These are phyloP conservation scores for Misopates orontium DNA, from an alignment of 257 asterid species.

Conservation along the genomic window DNA sequence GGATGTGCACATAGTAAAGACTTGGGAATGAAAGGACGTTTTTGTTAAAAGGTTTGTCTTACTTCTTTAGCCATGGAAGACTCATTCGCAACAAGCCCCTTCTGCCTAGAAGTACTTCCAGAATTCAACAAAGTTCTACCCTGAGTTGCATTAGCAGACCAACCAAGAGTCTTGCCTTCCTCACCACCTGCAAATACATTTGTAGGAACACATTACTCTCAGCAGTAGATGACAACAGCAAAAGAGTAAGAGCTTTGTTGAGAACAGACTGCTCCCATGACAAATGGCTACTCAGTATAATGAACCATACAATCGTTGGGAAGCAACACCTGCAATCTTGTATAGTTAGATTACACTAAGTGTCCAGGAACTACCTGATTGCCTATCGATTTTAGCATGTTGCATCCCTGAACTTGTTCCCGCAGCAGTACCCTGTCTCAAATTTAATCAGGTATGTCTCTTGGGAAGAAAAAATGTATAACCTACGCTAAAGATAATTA, in stretches of 20 bases:
- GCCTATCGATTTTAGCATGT: slow-evolving; percentile 56
- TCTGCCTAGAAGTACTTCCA: slow-evolving; percentile 49
- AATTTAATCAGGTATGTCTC: slow-evolving; percentile 23
- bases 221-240: neutral
- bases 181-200: slow-evolving; percentile 60
- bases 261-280: no score
- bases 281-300: no score
- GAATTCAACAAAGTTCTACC: slow-evolving; percentile 54
- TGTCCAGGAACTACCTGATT: slow-evolving; percentile 46
- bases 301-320: no score
- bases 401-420: slow-evolving; percentile 77
- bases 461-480: slow-evolving; percentile 23
- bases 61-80: slow-evolving; percentile 57
- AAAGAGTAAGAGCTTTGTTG: no score
- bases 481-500: slow-evolving; percentile 37
- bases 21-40: neutral
- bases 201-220: slow-evolving; percentile 6
- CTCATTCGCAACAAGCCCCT: slow-evolving; percentile 52
- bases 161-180: slow-evolving; percentile 41
- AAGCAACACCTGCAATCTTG: no score
- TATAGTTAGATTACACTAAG: neutral
- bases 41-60: slow-evolving; percentile 3
- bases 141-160: slow-evolving; percentile 44
- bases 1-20: no score
- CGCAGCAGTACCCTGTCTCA: slow-evolving; percentile 52